Conservation (phyloP, 1,139 yeast species). For the Suhomyces taliae region DNA sequence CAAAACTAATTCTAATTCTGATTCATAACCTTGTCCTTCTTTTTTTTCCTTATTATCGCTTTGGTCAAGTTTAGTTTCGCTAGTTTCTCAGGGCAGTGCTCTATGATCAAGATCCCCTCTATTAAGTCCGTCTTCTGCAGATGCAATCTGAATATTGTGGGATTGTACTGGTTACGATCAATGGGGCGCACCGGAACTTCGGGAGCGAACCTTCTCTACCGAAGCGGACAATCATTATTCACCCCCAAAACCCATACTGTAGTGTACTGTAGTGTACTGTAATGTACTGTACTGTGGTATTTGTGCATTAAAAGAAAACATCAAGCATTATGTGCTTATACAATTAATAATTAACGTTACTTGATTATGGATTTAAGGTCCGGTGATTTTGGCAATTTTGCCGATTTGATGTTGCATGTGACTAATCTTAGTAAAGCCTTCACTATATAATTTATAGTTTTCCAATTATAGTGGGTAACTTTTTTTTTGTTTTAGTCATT, state of each 20-base stretch:
- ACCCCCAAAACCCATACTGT: too few relatives aligned
- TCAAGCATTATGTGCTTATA: too few relatives aligned
- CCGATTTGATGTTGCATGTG: not conserved
- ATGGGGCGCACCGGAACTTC: not conserved
- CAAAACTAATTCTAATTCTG: too few relatives aligned
- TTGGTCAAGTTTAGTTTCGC: not conserved
- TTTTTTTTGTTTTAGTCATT: not conserved
- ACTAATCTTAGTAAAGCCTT: too few relatives aligned
- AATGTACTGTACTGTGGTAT: not conserved
- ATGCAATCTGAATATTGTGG: not conserved
- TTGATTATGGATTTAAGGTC: too few relatives aligned
- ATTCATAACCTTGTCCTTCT: too few relatives aligned
- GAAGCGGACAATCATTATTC: not conserved
- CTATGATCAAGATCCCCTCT: not conserved
- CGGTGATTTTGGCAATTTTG: too few relatives aligned
- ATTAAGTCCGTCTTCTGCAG: not conserved
- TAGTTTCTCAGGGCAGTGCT: not conserved
- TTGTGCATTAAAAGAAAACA: too few relatives aligned
- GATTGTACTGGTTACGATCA: not conserved
- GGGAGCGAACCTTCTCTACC: constrained; percentile 3
- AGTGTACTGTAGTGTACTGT: too few relatives aligned
- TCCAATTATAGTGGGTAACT: too few relatives aligned
- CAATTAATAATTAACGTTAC: too few relatives aligned
- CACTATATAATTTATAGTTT: too few relatives aligned
- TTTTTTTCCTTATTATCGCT: not conserved